These are phyloP conservation scores for Globisporangium barbulae DNA, from an alignment of 352 stramenopile genomes.

Conservation along the genomic window DNA sequence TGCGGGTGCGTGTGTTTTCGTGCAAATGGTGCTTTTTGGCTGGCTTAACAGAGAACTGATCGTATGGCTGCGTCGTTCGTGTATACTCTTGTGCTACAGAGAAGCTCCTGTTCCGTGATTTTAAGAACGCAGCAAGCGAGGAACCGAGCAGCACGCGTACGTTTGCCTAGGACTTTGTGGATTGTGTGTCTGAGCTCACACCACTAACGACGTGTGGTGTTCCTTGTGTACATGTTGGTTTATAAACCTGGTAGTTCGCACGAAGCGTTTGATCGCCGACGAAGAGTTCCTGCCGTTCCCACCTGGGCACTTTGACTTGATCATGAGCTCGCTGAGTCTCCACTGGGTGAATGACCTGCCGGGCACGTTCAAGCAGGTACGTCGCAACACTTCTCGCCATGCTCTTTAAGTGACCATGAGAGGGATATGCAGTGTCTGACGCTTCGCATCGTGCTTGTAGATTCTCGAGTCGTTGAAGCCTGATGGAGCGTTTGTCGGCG, in stretches of 20 bases:
- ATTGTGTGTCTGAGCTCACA: neutral
- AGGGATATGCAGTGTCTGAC: neutral
- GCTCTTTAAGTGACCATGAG: neutral
- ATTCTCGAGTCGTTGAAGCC: constrained; percentile 91
- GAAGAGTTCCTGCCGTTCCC: constrained; percentile 95
- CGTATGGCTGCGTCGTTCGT: neutral
- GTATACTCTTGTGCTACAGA: constrained; percentile 19
- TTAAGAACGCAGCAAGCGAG: neutral
- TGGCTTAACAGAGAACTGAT: neutral
- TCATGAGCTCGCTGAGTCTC: constrained; percentile 92
- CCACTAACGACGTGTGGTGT: neutral
- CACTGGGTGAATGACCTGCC: constrained; percentile 98
- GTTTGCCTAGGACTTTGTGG: neutral
- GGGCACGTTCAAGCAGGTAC: constrained; percentile 73
- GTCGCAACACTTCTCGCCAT: neutral
- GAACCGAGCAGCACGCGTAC: constrained; percentile 4
- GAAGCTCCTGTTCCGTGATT: constrained; percentile 70
- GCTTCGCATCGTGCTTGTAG: constrained; percentile 18
- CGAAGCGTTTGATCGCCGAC: constrained; percentile 78
- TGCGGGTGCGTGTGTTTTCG: constrained; percentile 28
- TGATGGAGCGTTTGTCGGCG: constrained; percentile 95
- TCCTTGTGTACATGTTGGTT: constrained; percentile 11
- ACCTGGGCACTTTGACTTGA: constrained; percentile 95
- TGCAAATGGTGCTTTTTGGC: neutral
- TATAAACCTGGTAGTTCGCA: constrained; percentile 43